A percentile compares a stretch with the other conserved stretches of the same genome.
Evolutionary conservation across 2,329 filamentous ascomycete species (phyloP).

Genomic region (Ascochyta rabiei): DNA sequence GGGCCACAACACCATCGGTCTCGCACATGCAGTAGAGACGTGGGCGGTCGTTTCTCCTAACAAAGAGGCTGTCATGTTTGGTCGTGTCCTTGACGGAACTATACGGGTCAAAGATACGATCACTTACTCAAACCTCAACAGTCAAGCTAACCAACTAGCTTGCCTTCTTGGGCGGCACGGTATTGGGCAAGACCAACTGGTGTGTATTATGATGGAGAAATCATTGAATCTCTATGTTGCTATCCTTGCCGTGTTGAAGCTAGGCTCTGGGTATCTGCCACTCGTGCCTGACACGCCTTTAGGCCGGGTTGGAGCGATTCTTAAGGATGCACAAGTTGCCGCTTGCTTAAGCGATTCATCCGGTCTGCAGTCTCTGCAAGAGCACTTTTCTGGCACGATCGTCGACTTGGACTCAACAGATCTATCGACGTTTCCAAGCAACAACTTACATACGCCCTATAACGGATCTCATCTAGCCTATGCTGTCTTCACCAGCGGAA

Average conservation of each 20-base stretch:
- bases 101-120: slow-evolving; percentile 52
- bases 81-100: slow-evolving; percentile 50
- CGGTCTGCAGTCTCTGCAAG: slow-evolving; percentile 13
- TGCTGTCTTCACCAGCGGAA: slow-evolving; percentile 83
- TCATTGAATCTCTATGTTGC: slow-evolving; percentile 73
- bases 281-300: slow-evolving; percentile 73
- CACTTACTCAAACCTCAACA: slow-evolving; percentile 70
- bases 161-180: slow-evolving; percentile 58
- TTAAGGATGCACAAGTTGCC: slow-evolving; percentile 64
- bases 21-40: slow-evolving; percentile 59
- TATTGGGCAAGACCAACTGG: slow-evolving; percentile 59
- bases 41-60: slow-evolving; percentile 58
- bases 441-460: slow-evolving; percentile 48
- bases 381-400: slow-evolving; percentile 14
- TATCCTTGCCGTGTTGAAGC: slow-evolving; percentile 76
- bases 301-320: slow-evolving; percentile 65
- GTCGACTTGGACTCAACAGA: slow-evolving; percentile 43
- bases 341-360: slow-evolving; percentile 52
- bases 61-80: slow-evolving; percentile 69
- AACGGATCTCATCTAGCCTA: slow-evolving; percentile 68
- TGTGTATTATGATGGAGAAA: slow-evolving; percentile 82
- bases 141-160: slow-evolving; percentile 68
- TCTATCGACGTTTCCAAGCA: slow-evolving; percentile 36
- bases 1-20: slow-evolving; percentile 29
- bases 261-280: slow-evolving; percentile 80